These are phyloP conservation scores for Hericium rajendrae DNA, from an alignment of 768 basidiomycete species.

Conservation along the genomic window DNA sequence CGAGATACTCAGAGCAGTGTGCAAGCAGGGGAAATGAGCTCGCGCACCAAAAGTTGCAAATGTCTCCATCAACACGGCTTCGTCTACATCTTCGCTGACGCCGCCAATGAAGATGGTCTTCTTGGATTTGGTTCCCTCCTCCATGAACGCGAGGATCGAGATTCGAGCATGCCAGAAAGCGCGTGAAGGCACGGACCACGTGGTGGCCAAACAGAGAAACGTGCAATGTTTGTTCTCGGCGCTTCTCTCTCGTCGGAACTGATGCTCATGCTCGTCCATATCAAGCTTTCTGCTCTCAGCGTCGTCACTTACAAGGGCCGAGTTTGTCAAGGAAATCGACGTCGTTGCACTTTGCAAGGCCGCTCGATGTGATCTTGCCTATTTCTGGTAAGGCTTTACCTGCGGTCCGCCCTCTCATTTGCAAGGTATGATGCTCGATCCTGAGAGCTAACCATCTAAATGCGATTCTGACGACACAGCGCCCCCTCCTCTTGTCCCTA, in stretches of 20 bases:
- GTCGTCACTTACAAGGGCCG: no score
- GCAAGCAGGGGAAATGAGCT: no score
- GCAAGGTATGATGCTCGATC: neutral
- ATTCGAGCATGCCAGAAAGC: neutral
- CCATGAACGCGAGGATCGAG: slow-evolving; percentile 34
- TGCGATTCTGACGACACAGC: neutral
- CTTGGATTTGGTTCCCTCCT: slow-evolving; percentile 77
- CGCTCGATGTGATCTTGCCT: neutral
- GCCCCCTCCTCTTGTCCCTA: neutral
- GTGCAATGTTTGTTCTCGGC: neutral
- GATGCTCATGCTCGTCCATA: no score
- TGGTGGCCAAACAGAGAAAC: neutral
- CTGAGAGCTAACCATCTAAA: neutral
- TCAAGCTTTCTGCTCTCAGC: no score
- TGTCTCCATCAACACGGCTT: slow-evolving; percentile 60
- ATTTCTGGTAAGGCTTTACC: neutral
- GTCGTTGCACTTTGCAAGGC: no score
- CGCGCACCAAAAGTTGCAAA: slow-evolving; percentile 83
- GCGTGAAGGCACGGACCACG: neutral
- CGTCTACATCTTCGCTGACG: slow-evolving; percentile 76
- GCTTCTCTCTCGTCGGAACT: no score
- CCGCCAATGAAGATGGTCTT: slow-evolving; percentile 83
- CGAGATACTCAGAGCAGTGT: neutral
- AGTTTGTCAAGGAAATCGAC: no score
- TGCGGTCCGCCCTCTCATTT: neutral